Conservation (phyloP, 2,329 filamentous ascomycete species). For the Phaeosphaeria sp. region DNA sequence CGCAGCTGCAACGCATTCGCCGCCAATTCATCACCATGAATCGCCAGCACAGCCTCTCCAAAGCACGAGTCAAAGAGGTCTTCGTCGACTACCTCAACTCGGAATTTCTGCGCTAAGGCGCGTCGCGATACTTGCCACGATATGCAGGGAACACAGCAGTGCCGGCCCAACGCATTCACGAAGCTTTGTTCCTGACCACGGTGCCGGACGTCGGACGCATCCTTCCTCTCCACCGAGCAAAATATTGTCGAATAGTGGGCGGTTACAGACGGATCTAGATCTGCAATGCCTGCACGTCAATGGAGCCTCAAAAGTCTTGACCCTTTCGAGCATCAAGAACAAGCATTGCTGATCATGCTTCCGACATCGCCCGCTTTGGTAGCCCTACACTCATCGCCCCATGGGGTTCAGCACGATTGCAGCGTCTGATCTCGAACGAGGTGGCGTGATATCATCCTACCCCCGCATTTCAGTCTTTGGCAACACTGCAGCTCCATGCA, state of each 20-base stretch:
- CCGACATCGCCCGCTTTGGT: not conserved
- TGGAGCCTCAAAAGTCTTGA: constrained; percentile 1
- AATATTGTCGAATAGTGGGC: not conserved
- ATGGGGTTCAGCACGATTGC: not conserved
- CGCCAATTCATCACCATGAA: constrained; percentile 81
- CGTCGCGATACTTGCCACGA: constrained; percentile 12
- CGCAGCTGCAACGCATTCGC: constrained; percentile 78
- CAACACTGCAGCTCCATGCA: not conserved
- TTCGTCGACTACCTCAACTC: constrained; percentile 50
- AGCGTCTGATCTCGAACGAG: not conserved
- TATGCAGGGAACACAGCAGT: not conserved
- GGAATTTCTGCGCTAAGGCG: constrained; percentile 41
- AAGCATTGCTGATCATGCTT: constrained; percentile 1
- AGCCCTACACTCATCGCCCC: not conserved
- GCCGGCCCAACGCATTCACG: not conserved
- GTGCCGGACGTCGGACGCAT: not conserved
- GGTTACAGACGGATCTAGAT: constrained; percentile 5
- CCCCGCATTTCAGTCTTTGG: not conserved
- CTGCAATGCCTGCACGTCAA: not conserved
- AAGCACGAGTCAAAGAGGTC: constrained; percentile 45
- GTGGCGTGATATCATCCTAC: not conserved
- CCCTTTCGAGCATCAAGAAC: not conserved
- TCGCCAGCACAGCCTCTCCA: constrained; percentile 64
- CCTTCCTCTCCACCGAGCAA: constrained; percentile 24
- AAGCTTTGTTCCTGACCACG: not conserved